A percentile compares a stretch with the other conserved stretches of the same genome.
Conservation (phyloP, 2,329 filamentous ascomycete species). For the Blumeriella jaapii region DNA sequence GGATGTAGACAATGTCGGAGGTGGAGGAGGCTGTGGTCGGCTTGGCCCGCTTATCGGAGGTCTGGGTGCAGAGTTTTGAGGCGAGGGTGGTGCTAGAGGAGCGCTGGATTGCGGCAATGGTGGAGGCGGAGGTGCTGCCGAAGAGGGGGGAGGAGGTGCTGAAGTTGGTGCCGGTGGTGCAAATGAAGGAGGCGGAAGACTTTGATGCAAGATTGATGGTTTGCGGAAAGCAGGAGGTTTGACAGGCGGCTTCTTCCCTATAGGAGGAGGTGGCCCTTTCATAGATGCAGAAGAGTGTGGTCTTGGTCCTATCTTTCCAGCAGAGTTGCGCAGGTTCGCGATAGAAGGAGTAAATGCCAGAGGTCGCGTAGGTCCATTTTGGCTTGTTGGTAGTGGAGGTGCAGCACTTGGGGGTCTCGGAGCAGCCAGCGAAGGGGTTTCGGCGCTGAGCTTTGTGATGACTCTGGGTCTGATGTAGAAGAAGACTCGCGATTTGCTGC, state of each 20-base stretch:
- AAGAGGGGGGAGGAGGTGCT: slow-evolving; percentile 26
- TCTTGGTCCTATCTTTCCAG: slow-evolving; percentile 37
- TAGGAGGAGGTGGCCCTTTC: slow-evolving; percentile 63
- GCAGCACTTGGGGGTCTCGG: slow-evolving; percentile 48
- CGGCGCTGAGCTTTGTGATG: slow-evolving; percentile 45
- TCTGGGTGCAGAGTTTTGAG: slow-evolving; percentile 21
- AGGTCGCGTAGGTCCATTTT: slow-evolving; percentile 34
- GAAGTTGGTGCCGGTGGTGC: slow-evolving; percentile 28
- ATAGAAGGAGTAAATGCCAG: slow-evolving; percentile 40
- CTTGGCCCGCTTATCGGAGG: slow-evolving; percentile 14
- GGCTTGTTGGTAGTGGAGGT: slow-evolving; percentile 40
- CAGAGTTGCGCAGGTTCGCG: slow-evolving; percentile 48
- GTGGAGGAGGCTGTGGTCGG: slow-evolving; percentile 17
- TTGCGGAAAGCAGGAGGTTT: slow-evolving; percentile 45
- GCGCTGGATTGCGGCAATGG: slow-evolving; percentile 22
- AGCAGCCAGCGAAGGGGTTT: slow-evolving; percentile 41
- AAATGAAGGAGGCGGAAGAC: slow-evolving; percentile 30
- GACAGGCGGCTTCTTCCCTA: slow-evolving; percentile 64
- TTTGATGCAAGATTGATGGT: slow-evolving; percentile 35
- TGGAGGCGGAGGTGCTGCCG: slow-evolving; percentile 27
- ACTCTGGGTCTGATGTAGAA: slow-evolving; percentile 73
- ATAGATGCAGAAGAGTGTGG: slow-evolving; percentile 49
- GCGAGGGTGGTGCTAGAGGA: slow-evolving; percentile 24
- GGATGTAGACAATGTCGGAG: slow-evolving; percentile 29
- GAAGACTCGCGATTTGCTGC: slow-evolving; percentile 56